Conservation (phyloP, 257 asterid species). For the Jaltomata sinuosa region DNA sequence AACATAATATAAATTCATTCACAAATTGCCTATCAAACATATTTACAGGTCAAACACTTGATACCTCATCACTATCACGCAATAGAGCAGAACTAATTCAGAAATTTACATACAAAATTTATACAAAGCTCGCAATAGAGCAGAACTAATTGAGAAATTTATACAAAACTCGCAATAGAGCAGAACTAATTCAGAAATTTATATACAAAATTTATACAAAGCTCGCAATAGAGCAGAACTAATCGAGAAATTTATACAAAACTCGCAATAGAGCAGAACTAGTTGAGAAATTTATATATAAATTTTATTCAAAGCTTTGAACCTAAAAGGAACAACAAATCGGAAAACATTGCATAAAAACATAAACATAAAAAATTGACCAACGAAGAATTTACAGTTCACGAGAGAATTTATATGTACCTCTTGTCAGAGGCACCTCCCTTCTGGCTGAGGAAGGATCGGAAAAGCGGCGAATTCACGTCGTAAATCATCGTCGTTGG, state of each 20-base stretch:
- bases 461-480: slow-evolving; percentile 43
- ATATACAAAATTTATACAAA: too few species aligned
- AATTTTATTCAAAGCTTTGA: too few species aligned
- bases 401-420: not conserved
- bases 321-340: too few species aligned
- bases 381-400: not conserved
- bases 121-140: not conserved
- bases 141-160: not conserved
- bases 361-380: not conserved
- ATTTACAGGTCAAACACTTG: not conserved
- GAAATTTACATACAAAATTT: too few species aligned
- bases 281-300: too few species aligned
- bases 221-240: not conserved
- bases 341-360: not conserved
- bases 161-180: not conserved
- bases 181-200: not conserved
- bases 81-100: not conserved
- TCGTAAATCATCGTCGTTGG: slow-evolving; percentile 34
- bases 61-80: not conserved
- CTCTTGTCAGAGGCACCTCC: slow-evolving; percentile 38
- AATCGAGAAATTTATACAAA: not conserved
- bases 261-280: not conserved
- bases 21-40: not conserved
- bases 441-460: slow-evolving; percentile 44
- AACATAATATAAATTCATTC: not conserved